Base-by-base conservation (phyloP, 2,329 filamentous ascomycete species). In the Fusarium drepaniforme region DNA sequence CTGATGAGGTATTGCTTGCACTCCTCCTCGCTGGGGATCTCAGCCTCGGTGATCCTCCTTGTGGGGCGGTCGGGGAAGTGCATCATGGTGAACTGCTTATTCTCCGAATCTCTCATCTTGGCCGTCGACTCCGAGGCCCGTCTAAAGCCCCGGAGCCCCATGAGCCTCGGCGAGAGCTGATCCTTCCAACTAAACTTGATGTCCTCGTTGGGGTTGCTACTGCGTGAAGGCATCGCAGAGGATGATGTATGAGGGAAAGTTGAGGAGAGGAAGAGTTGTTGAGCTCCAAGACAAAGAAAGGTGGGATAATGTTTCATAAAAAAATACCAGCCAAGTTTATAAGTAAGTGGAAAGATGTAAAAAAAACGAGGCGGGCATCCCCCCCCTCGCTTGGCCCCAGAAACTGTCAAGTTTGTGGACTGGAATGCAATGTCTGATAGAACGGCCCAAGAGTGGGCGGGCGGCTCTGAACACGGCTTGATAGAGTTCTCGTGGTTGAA, bases 11-110 rank as follows among this genome's bases (percentile, higher is more conserved):
- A 70, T 18, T 21, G 42, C 61, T 64, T 74, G 60, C 75, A 78
- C 57, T 79, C 75, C 16, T 72, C 72, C 33, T 80, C 76, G n/a
- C 38, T 73, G 21, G 78, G 74, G 28, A 79, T 77, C 9, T 78
- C 75, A 28, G 67, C 72, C 46, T 73, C 62, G 28, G 68, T 71
- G 33, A 75, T 71, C 60, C 67, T 67, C 56, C 68, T 72, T 16
- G 60, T 62, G 15, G 77, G 78, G 5, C 77, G 71, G 53, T 79
- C 78, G 8, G 78, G 78, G 38, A 68, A 70, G 63, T 79, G 77
- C 51, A 72, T 63, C 57, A 79, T 79, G 53, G 66, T 66, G 58
- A 79, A 76, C 15, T 76, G 49, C 49, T 30, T 56, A 57, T 57
- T 70, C 23, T 57, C 61, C 2, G 63, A 51, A 13, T 65, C 51